These are phyloP conservation scores for Verticillium nubilum DNA, from an alignment of 2,329 filamentous ascomycete species.

Conservation along the genomic window DNA sequence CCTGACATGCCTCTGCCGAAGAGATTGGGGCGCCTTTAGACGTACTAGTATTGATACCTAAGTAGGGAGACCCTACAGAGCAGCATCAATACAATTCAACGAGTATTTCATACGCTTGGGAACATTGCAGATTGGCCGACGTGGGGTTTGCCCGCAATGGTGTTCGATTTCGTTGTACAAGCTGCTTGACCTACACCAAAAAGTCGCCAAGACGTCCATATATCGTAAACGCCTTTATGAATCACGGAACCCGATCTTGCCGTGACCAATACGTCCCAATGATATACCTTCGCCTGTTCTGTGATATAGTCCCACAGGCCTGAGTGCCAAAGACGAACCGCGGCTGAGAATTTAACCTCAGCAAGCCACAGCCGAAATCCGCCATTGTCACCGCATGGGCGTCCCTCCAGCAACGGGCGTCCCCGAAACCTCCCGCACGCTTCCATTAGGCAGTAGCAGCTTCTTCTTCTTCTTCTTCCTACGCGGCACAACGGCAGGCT, in stretches of 20 bases:
- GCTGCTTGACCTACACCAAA: neutral
- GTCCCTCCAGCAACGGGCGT: slow-evolving; percentile 57
- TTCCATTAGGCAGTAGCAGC: slow-evolving; percentile 39
- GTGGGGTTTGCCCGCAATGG: neutral
- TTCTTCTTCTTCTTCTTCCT: slow-evolving; percentile 76
- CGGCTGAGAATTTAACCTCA: no score
- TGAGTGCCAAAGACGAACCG: neutral
- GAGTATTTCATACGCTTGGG: neutral
- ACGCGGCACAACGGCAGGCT: slow-evolving; percentile 67
- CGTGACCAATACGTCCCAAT: neutral
- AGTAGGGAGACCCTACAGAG: neutral
- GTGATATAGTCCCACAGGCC: neutral
- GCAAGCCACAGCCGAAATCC: no score
- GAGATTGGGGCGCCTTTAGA: neutral
- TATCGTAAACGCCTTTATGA: neutral
- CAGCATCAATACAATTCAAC: neutral
- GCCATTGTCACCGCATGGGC: slow-evolving; percentile 21
- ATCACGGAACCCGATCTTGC: neutral
- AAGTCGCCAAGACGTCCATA: neutral
- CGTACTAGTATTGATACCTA: neutral
- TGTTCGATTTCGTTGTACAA: neutral
- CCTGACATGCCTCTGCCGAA: neutral
- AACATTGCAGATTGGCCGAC: no score
- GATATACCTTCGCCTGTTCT: neutral
- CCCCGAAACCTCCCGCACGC: slow-evolving; percentile 38